Base-by-base conservation (phyloP, 805 yeast species). In the Kuraishia piskuri region DNA sequence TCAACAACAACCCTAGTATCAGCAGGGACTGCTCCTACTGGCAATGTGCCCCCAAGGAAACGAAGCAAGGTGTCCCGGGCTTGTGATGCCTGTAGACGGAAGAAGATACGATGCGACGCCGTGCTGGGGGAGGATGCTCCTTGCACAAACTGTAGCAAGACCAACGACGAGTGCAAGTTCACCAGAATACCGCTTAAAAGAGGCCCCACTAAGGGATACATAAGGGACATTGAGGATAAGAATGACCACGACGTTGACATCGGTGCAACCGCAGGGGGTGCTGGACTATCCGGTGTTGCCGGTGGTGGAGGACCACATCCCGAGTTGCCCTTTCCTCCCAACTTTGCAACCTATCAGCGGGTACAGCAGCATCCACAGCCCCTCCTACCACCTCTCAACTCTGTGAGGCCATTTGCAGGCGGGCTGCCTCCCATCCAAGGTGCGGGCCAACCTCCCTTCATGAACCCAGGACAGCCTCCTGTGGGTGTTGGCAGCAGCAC, bases 171-270 rank as follows among this genome's bases (percentile, higher is more conserved):
- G 2, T 87, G 95, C 64, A 73, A 85, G 1, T 87, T 86, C 63
- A 83, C 84, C 22, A 71, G 92, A 50, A 75, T 83, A 1, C 95
- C 91, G 0, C 64, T 87, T 63, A 87, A 87, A 60, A 69, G 95
- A 59, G 95, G 95, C 0, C 95, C 95, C 0, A 76, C 86, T 0
- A 87, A 86, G 61, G 92, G 92, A 1, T 84, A 80, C 58, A 71
- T 74, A n/a, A 68, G 76, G 50, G 78, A 72, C 53, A 60, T 26
- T 3, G 44, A 48, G 19, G 44, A 26, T 20, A 22, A 36, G 20
- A 12, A 21, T 20, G 25, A n/a, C 9, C 51, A 49, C 8, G 37
- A 44, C 19, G 19, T 49, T 20, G 47, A 45, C 8, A 20, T 45
- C 21, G 40, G 40, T 12, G 31, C 31, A 7, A 25, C 7, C 10